A percentile compares a stretch with the other conserved stretches of the same genome.
phyloP scores from a whole-genome alignment of 495 filamentous ascomycete species.

The Tuber calosporum region DNA sequence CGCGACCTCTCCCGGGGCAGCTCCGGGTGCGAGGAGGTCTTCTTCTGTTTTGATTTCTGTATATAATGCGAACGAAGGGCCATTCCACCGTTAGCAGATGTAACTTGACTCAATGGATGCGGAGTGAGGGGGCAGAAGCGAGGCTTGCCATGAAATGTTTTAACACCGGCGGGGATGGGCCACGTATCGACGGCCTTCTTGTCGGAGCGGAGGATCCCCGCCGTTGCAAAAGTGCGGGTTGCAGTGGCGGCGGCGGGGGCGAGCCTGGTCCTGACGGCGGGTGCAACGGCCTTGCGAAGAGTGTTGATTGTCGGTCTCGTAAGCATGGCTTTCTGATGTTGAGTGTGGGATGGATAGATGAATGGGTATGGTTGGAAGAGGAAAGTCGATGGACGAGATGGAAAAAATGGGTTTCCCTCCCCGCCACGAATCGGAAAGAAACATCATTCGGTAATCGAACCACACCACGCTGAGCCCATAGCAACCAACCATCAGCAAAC shows the following conservation, averaged over 20 bases:
- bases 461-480: neutral
- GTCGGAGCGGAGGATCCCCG: slow-evolving; percentile 19
- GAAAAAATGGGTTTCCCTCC: slow-evolving; percentile 1
- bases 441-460: neutral
- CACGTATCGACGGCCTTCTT: slow-evolving; percentile 17
- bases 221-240: slow-evolving; percentile 18
- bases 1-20: slow-evolving; percentile 71
- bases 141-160: neutral
- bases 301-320: neutral
- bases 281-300: neutral
- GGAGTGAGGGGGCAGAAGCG: neutral
- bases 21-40: slow-evolving; percentile 80
- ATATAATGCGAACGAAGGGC: neutral
- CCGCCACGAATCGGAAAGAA: neutral
- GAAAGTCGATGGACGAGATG: neutral
- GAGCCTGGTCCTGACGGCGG: neutral
- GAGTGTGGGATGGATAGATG: slow-evolving; percentile 26
- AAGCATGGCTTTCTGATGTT: neutral
- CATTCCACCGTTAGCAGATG: neutral
- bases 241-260: neutral
- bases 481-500: neutral
- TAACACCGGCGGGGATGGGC: neutral
- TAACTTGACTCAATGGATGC: neutral
- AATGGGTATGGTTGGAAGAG: slow-evolving; percentile 23
- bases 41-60: slow-evolving; percentile 73